Base-by-base conservation (phyloP, 441 rosid species). In the Eutrema salsugineum region DNA sequence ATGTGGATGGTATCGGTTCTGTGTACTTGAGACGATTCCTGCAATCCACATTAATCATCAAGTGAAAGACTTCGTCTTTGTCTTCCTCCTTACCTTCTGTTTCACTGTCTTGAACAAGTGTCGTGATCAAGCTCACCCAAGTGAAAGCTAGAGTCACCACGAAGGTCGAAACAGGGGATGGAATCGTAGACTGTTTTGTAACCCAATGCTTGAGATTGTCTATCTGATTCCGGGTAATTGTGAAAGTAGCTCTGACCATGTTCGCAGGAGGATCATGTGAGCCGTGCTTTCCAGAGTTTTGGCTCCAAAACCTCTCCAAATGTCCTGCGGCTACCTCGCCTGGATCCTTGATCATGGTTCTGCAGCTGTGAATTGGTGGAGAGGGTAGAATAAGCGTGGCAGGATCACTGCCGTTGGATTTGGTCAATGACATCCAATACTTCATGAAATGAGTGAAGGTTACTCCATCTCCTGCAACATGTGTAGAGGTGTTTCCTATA, bases 391-490 rank as follows among this genome's bases (percentile, higher is more conserved):
- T 27, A 16, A 24, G 5, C 10, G 32, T 28, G 28, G 36, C 4
- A 4, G 22, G 44, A 53, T 63, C 70, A 11, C 2, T 8, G 1
- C 50, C 61, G 14, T 51, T 42, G 0, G 84, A 74, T 40, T 77
- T 75, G 27, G 68, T 46, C 63, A 81, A 10, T 0, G 83, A 60
- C 8, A 83, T 83, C 93, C 96, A 88, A 3, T 81, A 82, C 71
- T 79, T 88, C 79, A 86, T 67, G 73, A 88, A 90, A 40, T 88
- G 85, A 39, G 39, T 44, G 56, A 83, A 61, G 1, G 84, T 57
- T 54, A 70, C 80, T 10, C 93, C 93, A 69, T 87, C 96, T 2
- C 69, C 83, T 32, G 14, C 87, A 47, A 70, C 84, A 50, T 89
- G 91, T 70, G 19, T 38, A 30, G 68, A 51, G 17, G 60, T 35